Conservation (phyloP, 805 yeast species). For the Saturnispora besseyi region DNA sequence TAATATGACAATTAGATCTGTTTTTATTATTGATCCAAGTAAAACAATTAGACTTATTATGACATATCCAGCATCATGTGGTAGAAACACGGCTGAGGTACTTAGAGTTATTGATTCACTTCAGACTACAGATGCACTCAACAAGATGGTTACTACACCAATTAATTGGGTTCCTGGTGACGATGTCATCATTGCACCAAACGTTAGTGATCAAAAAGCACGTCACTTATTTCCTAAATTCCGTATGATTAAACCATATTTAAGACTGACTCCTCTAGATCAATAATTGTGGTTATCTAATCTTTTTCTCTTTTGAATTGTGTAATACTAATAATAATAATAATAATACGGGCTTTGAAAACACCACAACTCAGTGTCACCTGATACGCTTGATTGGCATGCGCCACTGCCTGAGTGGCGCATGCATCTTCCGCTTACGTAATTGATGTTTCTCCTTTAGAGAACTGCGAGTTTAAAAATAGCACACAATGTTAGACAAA, state of each 20-base stretch:
- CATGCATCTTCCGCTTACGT: no score
- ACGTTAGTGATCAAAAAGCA: conserved; percentile 52
- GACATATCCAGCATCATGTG: conserved; percentile 66
- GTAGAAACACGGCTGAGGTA: conserved; percentile 69
- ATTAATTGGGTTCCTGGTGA: conserved; percentile 63
- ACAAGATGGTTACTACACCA: conserved; percentile 55
- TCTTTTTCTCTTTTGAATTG: no score
- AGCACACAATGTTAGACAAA: no score
- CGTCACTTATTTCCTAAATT: conserved; percentile 52
- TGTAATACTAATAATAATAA: neutral
- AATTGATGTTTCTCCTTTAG: no score
- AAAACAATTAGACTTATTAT: conserved; percentile 54
- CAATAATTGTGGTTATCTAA: neutral
- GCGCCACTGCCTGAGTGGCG: no score
- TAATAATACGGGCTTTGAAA: neutral
- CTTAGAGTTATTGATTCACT: conserved; percentile 62
- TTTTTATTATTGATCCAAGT: conserved; percentile 59
- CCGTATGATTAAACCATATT: conserved; percentile 52
- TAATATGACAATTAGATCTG: conserved; percentile 63
- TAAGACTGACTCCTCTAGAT: conserved; percentile 42
- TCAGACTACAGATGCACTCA: conserved; percentile 46
- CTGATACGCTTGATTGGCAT: no score
- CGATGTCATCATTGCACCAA: conserved; percentile 66
- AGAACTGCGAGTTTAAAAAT: no score
- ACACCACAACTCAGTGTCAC: no score